Base-by-base conservation (phyloP, 345 rosid genomes). In the Theobroma cacao region DNA sequence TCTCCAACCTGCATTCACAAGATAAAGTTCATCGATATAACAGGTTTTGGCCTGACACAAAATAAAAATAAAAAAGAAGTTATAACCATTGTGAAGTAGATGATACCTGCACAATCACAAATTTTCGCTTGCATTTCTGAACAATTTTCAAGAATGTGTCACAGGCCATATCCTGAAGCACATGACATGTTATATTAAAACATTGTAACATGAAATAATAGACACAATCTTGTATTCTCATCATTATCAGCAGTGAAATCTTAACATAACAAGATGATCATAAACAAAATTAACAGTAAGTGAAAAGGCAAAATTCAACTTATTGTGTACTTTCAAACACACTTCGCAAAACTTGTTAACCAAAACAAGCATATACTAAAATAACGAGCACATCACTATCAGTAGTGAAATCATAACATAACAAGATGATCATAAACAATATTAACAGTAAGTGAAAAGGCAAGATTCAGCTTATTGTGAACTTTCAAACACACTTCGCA, bases 61-160 rank as follows among this genome's bases (percentile, higher is more conserved):
- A 53, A 31, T 59, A 64, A 56, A 30, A 40, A 31, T n/a, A 38
- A 22, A 34, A 34, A 45, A 50, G 43, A 52, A 48, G 50, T 5
- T 5, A 52, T 56, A 72, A 73, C 48, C 59, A 31, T 22, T 48
- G 20, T 8, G 22, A n/a, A 65, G 45, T 15, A 71, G 40, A 26
- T 52, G 38, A 78, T 80, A 93, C 99, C 98, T 97, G 99, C 33
- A 91, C 82, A 71, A 93, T 89, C 58, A 97, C 99, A 84, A 97
- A 93, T 80, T 97, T 94, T 58, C 98, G 91, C 88, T 91, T 97
- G 92, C 99, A 97, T 84, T 97, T 97, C 87, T 93, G 98, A 84
- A 97, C 99, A 84, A 97, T 97, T 88, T 97, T 97, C 86, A 97
- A 90, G 86, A 97, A 97, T 24, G 99, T 97, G 80, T 97, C 99